Conservation (phyloP, 768 basidiomycete genomes). For the Leucogyrophana mollusca region DNA sequence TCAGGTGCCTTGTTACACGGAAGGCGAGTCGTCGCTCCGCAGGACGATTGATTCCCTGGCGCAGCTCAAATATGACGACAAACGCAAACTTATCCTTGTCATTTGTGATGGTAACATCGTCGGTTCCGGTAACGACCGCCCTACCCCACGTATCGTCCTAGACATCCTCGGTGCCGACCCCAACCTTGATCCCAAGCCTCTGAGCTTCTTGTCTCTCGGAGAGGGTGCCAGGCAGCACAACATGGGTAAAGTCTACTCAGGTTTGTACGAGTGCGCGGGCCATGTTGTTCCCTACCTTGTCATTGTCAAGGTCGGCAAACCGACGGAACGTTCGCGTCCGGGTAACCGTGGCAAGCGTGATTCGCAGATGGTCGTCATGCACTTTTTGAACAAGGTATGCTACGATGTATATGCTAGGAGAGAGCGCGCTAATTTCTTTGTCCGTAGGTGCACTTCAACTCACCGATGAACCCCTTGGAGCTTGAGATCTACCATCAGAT, state of each 20-base stretch:
- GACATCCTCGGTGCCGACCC: conserved; percentile 96
- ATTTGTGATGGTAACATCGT: conserved; percentile 99
- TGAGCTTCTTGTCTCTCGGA: conserved; percentile 91
- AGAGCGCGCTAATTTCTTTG: conserved; percentile 3
- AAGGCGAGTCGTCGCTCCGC: conserved; percentile 84
- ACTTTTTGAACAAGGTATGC: conserved; percentile 91
- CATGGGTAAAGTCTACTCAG: conserved; percentile 97
- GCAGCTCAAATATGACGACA: conserved; percentile 95
- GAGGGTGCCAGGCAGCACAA: conserved; percentile 97
- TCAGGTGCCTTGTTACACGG: conserved; percentile 98
- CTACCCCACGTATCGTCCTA: conserved; percentile 93
- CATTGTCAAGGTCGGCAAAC: conserved; percentile 92
- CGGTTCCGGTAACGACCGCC: conserved; percentile 93
- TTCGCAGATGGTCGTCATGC: conserved; percentile 94
- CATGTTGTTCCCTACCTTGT: conserved; percentile 96
- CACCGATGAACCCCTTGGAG: conserved; percentile 95
- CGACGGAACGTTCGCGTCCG: conserved; percentile 87
- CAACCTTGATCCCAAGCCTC: conserved; percentile 89
- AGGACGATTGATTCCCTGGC: conserved; percentile 93
- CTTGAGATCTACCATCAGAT: conserved; percentile 99
- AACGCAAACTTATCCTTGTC: conserved; percentile 89
- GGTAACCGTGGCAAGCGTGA: conserved; percentile 99
- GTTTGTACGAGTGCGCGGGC: conserved; percentile 88
- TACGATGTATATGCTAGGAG: neutral
- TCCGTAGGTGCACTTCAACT: conserved; percentile 87